Percentiles rank a stretch among this genome's conserved stretches.
phyloP scores from a whole-genome alignment of 805 yeast species.

The Wickerhamomyces xylosicus region DNA sequence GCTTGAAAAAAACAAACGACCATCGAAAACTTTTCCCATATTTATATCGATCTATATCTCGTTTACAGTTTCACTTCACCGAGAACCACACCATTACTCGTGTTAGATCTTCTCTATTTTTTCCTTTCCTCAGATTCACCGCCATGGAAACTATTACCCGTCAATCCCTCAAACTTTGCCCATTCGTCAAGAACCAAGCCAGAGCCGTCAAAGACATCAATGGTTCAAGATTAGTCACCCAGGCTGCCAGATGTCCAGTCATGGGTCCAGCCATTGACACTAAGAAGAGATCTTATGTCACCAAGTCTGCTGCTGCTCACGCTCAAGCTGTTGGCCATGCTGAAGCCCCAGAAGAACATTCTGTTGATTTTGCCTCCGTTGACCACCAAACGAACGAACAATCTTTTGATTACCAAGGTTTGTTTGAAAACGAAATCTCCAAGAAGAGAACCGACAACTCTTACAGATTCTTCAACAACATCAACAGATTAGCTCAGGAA shows the following conservation, averaged over 20 bases:
- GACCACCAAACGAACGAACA: slow-evolving; percentile 36
- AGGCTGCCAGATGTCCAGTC: slow-evolving; percentile 80
- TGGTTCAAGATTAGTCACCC: slow-evolving; percentile 22
- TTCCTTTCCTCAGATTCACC: neutral
- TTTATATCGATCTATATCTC: neutral
- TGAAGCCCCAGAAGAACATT: slow-evolving; percentile 16
- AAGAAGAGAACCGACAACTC: slow-evolving; percentile 82
- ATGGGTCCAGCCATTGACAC: slow-evolving; percentile 67
- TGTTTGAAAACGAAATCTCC: slow-evolving; percentile 54
- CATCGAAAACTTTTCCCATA: neutral
- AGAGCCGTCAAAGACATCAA: slow-evolving; percentile 52
- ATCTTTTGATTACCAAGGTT: slow-evolving; percentile 62
- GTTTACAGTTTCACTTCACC: neutral
- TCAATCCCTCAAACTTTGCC: slow-evolving; percentile 73
- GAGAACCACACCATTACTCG: no score
- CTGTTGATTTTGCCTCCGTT: slow-evolving; percentile 10
- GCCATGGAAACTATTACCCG: slow-evolving; percentile 72
- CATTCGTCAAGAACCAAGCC: slow-evolving; percentile 53
- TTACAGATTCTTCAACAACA: slow-evolving; percentile 93
- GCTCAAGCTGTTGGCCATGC: slow-evolving; percentile 20
- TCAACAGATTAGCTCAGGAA: slow-evolving; percentile 88
- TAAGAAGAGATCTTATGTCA: slow-evolving; percentile 21
- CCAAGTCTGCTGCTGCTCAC: slow-evolving; percentile 24
- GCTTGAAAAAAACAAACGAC: no score
- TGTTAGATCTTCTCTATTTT: neutral